Percentiles rank a stretch among this genome's conserved stretches.
Evolutionary conservation across 768 basidiomycete species (phyloP).

Genomic region (Termitomyces sp.): DNA sequence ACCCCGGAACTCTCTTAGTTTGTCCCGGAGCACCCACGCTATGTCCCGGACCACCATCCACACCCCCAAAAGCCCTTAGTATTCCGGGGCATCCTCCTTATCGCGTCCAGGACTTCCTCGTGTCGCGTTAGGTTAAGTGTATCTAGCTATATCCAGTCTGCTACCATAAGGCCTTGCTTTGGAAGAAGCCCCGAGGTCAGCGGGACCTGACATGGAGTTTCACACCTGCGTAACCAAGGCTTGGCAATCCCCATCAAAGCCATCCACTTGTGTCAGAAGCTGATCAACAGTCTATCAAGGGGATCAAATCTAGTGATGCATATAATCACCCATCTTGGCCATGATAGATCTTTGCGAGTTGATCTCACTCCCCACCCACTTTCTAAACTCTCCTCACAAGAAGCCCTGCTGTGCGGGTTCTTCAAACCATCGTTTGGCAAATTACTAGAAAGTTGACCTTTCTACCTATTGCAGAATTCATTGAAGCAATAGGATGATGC

Average conservation of each 20-base stretch:
- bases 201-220: too few species aligned
- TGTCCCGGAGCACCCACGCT: too few species aligned
- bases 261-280: not conserved
- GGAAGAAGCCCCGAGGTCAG: too few species aligned
- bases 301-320: not conserved
- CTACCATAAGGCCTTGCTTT: too few species aligned
- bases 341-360: slow-evolving; percentile 15
- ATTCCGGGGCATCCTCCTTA: too few species aligned
- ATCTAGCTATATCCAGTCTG: too few species aligned
- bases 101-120: too few species aligned
- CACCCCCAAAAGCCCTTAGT: too few species aligned
- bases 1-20: too few species aligned
- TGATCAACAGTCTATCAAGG: slow-evolving; percentile 6
- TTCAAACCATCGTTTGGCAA: slow-evolving; percentile 11
- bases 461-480: slow-evolving; percentile 5
- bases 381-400: slow-evolving; percentile 4
- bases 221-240: not conserved
- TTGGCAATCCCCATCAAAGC: not conserved
- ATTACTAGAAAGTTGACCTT: slow-evolving; percentile 12
- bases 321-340: not conserved
- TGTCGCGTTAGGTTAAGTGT: too few species aligned
- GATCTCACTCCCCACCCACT: slow-evolving; percentile 21
- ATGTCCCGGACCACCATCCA: too few species aligned
- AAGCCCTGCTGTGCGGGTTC: slow-evolving; percentile 21
- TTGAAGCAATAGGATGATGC: slow-evolving; percentile 8